Base-by-base conservation (phyloP, 176 grass and related monocot species). In the Saccharum officinarum region DNA sequence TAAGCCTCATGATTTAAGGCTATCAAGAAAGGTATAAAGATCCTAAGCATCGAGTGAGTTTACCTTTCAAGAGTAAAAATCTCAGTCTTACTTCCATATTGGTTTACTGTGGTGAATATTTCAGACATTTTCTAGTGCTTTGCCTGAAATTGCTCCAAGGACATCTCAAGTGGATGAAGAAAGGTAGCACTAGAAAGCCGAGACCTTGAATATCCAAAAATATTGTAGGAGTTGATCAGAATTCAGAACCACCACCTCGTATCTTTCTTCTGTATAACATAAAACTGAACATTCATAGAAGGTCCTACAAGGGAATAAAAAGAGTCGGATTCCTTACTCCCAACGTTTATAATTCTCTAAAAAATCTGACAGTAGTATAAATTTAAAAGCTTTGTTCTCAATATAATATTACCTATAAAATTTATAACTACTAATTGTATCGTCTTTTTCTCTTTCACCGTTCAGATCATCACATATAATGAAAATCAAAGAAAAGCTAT, bases 401-500 rank as follows among this genome's bases (percentile, higher is more conserved):
- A 54, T n/a, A 11, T 78, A 55, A 77, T 78, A 3, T 23, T 67
- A 23, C 33, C 7, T 20, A 57, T 64, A 16, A 38, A 79, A n/a
- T 50, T 78, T 55, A 14, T 78, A 78, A 36, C n/a, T 8, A 67
- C 26, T 85, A 55, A 82, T 54, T 64, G 17, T 36, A 16, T 52
- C 15, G 0, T 16, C 47, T 67, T 22, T 67, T 67, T 80, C 41
- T 50, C 42, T 86, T 77, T 0, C 50, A 55, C 68, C 10, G 47
- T 83, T 7, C 89, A 97, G 94, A 60, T 69, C 87, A 47, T 85
- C 90, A 45, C 83, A 90, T 71, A 78, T 80, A 59, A 47, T 60
- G 17, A 88, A 82, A 36, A 77, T 87, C 42, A 94, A 88, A 87
- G 87, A 84, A 46, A 85, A 72, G 92, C 65, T 83, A 16, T 84